Percentiles rank a stretch among this genome's conserved stretches.
Conservation (phyloP, 495 filamentous ascomycete genomes). For the Penicilliopsis zonata region DNA sequence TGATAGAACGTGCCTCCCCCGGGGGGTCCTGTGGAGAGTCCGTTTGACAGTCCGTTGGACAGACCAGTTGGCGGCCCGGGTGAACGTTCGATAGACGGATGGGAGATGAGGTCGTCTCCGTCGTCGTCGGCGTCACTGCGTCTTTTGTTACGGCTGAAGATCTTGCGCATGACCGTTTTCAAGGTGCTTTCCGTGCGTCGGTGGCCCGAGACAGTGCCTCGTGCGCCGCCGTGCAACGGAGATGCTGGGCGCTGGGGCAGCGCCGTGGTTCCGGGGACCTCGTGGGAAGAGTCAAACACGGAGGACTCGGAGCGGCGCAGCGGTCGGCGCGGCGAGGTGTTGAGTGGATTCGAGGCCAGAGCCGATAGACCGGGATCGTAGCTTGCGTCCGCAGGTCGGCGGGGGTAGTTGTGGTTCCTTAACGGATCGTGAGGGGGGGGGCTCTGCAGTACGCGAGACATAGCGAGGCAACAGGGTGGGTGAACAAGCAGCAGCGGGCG, state of each 20-base stretch:
- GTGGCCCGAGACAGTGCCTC: constrained; percentile 5
- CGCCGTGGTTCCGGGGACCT: background rate
- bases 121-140: constrained; percentile 23
- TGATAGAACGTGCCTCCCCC: too few relatives aligned
- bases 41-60: too few relatives aligned
- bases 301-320: constrained; percentile 3
- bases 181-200: constrained; percentile 33
- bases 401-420: too few relatives aligned
- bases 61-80: background rate
- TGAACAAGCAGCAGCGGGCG: too few relatives aligned
- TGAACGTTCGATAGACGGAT: background rate
- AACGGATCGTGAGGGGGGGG: too few relatives aligned
- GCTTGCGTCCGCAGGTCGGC: too few relatives aligned
- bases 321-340: constrained; percentile 3
- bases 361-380: background rate
- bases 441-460: too few relatives aligned
- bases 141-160: constrained; percentile 29
- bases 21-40: too few relatives aligned
- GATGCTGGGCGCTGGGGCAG: too few relatives aligned
- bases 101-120: constrained; percentile 12
- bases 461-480: too few relatives aligned
- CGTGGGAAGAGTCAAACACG: background rate
- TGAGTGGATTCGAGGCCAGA: constrained; percentile 1
- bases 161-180: constrained; percentile 36
- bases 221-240: background rate